Conservation (phyloP, 306 rosid genomes). For the Rubus idaeus region DNA sequence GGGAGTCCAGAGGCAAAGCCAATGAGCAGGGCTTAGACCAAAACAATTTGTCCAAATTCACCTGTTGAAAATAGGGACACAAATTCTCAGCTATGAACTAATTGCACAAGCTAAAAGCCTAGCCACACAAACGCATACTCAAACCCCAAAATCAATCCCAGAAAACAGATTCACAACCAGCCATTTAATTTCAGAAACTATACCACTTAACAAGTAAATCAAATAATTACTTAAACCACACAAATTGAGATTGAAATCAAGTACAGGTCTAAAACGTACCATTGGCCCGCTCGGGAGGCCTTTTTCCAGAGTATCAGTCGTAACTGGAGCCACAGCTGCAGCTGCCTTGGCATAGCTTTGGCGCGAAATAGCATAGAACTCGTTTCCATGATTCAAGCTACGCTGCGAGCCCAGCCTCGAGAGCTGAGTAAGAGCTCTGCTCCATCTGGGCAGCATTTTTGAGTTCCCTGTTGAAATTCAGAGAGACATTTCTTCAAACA, state of each 20-base stretch:
- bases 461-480: constrained; percentile 16
- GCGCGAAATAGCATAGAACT: constrained; percentile 28
- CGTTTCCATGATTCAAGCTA: constrained; percentile 26
- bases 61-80: constrained; percentile 37
- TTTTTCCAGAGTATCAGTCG: constrained; percentile 30
- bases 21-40: constrained; percentile 82
- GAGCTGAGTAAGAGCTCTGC: constrained; percentile 46
- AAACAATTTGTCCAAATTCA: constrained; percentile 67
- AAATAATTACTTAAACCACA: background rate
- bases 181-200: background rate
- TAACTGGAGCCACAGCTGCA: constrained; percentile 36
- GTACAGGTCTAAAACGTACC: constrained; percentile 32
- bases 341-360: constrained; percentile 58
- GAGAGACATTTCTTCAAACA: constrained; percentile 5
- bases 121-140: no score
- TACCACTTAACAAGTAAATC: background rate
- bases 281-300: constrained; percentile 20
- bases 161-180: no score
- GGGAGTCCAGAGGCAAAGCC: constrained; percentile 65
- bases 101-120: background rate
- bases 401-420: constrained; percentile 46
- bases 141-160: no score
- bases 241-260: background rate
- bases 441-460: constrained; percentile 64
- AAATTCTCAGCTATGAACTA: constrained; percentile 27